Evolutionary conservation across 2,329 filamentous ascomycete genomes (phyloP).

Genomic region (Aspergillus oerlinghausenensis): DNA sequence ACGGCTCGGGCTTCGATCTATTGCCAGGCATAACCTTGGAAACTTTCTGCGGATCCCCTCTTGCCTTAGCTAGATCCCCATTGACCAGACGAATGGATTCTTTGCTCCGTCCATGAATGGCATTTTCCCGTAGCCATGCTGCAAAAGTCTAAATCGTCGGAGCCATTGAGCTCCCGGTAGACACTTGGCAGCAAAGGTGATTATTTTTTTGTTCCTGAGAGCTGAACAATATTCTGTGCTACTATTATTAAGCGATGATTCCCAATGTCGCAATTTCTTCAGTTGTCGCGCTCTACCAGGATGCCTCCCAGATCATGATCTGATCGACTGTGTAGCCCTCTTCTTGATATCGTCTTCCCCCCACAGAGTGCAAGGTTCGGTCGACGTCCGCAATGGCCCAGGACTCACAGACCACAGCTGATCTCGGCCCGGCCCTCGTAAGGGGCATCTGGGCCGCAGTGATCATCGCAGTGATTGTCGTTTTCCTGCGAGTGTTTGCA

Average conservation of each 20-base stretch:
- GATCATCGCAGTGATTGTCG: conserved; percentile 21
- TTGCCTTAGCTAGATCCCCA: neutral
- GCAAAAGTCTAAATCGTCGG: neutral
- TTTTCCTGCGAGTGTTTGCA: conserved; percentile 22
- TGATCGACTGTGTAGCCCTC: neutral
- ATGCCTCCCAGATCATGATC: neutral
- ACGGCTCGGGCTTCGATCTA: neutral
- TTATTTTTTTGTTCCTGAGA: neutral
- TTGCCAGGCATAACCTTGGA: neutral
- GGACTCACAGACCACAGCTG: conserved; percentile 4
- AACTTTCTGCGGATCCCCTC: neutral
- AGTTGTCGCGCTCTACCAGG: neutral
- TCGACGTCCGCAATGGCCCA: neutral
- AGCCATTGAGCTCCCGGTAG: neutral
- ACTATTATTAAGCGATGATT: neutral
- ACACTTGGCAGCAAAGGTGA: neutral
- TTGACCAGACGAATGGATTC: neutral
- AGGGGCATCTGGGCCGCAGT: conserved; percentile 26
- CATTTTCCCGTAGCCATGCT: neutral
- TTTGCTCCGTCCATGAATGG: neutral
- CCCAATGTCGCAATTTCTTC: neutral
- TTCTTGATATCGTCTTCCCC: neutral
- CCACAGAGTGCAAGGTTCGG: neutral
- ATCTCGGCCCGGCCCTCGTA: conserved; percentile 19
- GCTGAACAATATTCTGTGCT: neutral